These are phyloP conservation scores for Phytophthora chlamydospora DNA, from an alignment of 352 stramenopile genomes.

Conservation along the genomic window DNA sequence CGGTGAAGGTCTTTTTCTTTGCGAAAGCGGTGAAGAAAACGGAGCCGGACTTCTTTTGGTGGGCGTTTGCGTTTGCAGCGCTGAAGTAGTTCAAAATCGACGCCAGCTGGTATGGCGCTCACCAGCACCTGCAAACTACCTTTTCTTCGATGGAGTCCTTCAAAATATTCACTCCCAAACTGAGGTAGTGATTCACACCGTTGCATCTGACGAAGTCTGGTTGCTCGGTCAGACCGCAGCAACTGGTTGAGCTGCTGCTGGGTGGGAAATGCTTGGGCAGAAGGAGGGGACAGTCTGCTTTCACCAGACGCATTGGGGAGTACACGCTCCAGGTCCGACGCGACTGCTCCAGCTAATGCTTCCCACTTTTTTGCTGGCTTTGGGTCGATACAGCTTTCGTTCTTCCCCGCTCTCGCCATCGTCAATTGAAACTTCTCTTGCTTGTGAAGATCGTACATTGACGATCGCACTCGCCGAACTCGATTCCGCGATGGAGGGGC, in stretches of 20 bases:
- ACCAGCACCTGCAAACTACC: constrained; percentile 3
- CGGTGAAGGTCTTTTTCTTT: constrained; percentile 30
- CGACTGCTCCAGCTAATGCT: constrained; percentile 11
- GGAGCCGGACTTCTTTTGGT: constrained; percentile 49
- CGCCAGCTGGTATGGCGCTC: constrained; percentile 4
- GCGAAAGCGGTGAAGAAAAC: constrained; percentile 46
- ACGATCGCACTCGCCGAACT: no score
- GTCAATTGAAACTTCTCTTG: background rate
- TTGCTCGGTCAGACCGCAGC: constrained; percentile 14
- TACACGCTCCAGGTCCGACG: constrained; percentile 11
- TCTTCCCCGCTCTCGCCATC: constrained; percentile 1
- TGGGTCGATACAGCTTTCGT: constrained; percentile 1
- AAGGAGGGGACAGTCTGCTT: constrained; percentile 5
- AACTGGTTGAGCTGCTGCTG: no score
- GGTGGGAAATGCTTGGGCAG: no score
- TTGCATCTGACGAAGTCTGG: constrained; percentile 32
- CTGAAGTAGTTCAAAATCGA: constrained; percentile 71
- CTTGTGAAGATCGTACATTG: constrained; percentile 3
- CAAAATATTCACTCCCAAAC: constrained; percentile 55
- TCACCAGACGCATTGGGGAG: constrained; percentile 2
- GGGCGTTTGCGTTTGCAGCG: constrained; percentile 49
- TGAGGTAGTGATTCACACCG: constrained; percentile 57
- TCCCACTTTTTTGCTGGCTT: constrained; percentile 22
- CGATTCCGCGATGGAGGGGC: no score
- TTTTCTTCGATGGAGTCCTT: constrained; percentile 7